Evolutionary conservation across 164 flowering plant species (phyloP).

Genomic region (Paratinospora sagittata): DNA sequence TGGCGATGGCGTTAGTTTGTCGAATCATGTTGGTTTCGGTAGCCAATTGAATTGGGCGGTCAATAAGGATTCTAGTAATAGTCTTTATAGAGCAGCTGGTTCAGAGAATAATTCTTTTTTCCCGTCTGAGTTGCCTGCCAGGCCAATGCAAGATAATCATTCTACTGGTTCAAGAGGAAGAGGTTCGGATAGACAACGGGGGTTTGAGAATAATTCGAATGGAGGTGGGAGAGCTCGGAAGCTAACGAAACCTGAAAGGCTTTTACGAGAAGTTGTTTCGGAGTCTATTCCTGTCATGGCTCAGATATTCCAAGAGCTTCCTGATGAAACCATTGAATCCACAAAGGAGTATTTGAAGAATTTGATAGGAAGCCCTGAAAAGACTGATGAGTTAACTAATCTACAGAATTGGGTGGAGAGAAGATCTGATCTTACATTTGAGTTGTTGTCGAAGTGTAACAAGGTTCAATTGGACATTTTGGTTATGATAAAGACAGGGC

Average conservation of each 20-base stretch:
- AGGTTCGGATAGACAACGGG: slow-evolving; percentile 43
- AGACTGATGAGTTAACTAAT: slow-evolving; percentile 45
- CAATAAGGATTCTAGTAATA: slow-evolving; percentile 40
- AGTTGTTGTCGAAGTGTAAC: slow-evolving; percentile 55
- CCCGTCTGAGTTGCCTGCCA: slow-evolving; percentile 86
- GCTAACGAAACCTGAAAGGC: slow-evolving; percentile 53
- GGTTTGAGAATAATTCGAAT: slow-evolving; percentile 39
- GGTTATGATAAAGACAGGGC: slow-evolving; percentile 68
- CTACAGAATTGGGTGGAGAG: slow-evolving; percentile 60
- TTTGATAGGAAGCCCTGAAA: slow-evolving; percentile 47
- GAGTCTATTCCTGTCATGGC: slow-evolving; percentile 60
- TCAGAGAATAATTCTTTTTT: slow-evolving; percentile 69
- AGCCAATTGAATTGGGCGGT: slow-evolving; percentile 29
- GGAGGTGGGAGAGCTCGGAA: slow-evolving; percentile 35
- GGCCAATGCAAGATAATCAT: slow-evolving; percentile 43
- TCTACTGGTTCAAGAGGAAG: slow-evolving; percentile 57
- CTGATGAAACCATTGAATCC: slow-evolving; percentile 47
- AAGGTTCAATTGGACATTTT: slow-evolving; percentile 63
- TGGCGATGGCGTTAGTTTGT: slow-evolving; percentile 64
- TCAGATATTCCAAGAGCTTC: slow-evolving; percentile 50
- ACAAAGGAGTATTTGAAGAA: slow-evolving; percentile 56
- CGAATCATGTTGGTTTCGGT: slow-evolving; percentile 43
- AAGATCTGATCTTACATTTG: slow-evolving; percentile 68
- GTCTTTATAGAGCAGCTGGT: slow-evolving; percentile 42
- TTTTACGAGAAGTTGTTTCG: slow-evolving; percentile 56